phyloP scores from a whole-genome alignment of 1,139 yeast genomes.

The Lodderomyces parapsilosis region DNA sequence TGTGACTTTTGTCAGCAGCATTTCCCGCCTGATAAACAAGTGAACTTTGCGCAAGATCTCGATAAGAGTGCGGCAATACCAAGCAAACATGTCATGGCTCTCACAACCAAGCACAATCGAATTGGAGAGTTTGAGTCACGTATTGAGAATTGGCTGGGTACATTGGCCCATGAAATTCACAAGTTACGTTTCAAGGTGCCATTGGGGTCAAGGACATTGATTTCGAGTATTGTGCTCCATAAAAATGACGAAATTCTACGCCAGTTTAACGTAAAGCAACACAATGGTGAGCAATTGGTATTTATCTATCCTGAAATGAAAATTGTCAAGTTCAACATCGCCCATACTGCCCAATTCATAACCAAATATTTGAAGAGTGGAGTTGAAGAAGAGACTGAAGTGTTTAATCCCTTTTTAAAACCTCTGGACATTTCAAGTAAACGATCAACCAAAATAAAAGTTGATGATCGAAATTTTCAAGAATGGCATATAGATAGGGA shows the following conservation, averaged over 20 bases:
- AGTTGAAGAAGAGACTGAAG: conserved; percentile 11
- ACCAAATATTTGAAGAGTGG: conserved; percentile 28
- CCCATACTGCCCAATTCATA: conserved; percentile 40
- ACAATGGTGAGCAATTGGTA: conserved; percentile 24
- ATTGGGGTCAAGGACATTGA: not conserved
- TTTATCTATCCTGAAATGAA: conserved; percentile 58
- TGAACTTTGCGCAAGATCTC: conserved; percentile 39
- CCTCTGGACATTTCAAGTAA: not conserved
- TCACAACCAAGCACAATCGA: conserved; percentile 35
- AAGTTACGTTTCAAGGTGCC: conserved; percentile 23
- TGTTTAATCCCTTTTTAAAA: conserved; percentile 34
- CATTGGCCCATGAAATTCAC: conserved; percentile 18
- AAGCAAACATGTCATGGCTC: conserved; percentile 56
- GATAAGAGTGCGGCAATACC: conserved; percentile 47
- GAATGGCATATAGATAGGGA: conserved; percentile 23
- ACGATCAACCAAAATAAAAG: not conserved
- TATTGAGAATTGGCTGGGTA: conserved; percentile 48
- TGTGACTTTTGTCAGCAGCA: conserved; percentile 58
- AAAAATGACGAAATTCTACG: conserved; percentile 16
- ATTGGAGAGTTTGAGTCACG: conserved; percentile 55
- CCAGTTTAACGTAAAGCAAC: conserved; percentile 12
- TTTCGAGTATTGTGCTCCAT: conserved; percentile 37
- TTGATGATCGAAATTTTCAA: conserved; percentile 13
- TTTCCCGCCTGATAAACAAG: conserved; percentile 41
- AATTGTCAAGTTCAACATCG: conserved; percentile 32